Evolutionary conservation across 2,329 filamentous ascomycete species (phyloP).

Genomic region (Fusarium luffae): DNA sequence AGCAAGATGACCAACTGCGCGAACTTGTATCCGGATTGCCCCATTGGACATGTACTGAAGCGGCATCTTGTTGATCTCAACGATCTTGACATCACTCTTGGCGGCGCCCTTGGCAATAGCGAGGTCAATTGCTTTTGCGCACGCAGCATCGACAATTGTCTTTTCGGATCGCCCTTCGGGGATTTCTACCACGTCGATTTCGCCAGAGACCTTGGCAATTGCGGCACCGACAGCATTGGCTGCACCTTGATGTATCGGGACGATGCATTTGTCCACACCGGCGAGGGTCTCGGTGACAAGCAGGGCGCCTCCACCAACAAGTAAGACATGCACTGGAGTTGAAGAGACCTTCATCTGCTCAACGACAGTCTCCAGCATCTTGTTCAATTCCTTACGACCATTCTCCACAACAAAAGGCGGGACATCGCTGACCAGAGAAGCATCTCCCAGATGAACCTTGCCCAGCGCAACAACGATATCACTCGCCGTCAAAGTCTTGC

Average conservation of each 20-base stretch:
- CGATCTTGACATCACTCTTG: conserved; percentile 54
- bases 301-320: conserved; percentile 68
- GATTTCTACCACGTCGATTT: conserved; percentile 64
- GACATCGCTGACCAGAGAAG: conserved; percentile 44
- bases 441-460: conserved; percentile 48
- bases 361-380: conserved; percentile 61
- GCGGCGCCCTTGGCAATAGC: conserved; percentile 49
- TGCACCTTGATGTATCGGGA: conserved; percentile 63
- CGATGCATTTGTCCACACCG: conserved; percentile 62
- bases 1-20: conserved; percentile 50
- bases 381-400: conserved; percentile 53
- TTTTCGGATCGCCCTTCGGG: conserved; percentile 53
- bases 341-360: conserved; percentile 68
- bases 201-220: conserved; percentile 65
- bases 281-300: conserved; percentile 60
- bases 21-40: conserved; percentile 50
- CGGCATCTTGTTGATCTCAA: conserved; percentile 58
- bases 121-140: conserved; percentile 48
- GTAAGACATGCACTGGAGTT: conserved; percentile 61
- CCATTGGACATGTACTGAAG: conserved; percentile 52
- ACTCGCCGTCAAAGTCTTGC: conserved; percentile 62
- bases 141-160: conserved; percentile 53
- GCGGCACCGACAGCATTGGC: conserved; percentile 72
- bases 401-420: conserved; percentile 34
- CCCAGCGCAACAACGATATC: conserved; percentile 60